These are phyloP conservation scores for Silene conica DNA, from an alignment of 148 eudicot species.

Conservation along the genomic window DNA sequence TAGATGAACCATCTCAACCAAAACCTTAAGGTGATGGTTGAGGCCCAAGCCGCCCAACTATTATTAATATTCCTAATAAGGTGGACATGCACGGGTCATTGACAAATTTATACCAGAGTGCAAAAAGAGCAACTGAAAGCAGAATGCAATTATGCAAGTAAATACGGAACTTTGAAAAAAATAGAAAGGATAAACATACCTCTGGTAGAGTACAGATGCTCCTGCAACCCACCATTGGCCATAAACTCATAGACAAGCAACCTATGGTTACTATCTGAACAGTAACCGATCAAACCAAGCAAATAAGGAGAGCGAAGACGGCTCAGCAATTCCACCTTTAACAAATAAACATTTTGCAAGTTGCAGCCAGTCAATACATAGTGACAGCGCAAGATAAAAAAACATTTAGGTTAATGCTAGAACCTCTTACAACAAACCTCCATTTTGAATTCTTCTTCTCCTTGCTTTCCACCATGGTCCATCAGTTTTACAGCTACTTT, in stretches of 20 bases:
- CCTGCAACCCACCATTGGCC: slow-evolving; percentile 94
- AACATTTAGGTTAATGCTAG: not conserved
- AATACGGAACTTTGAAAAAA: too few relatives aligned
- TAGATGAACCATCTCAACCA: too few relatives aligned
- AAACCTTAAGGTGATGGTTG: too few relatives aligned
- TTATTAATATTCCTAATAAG: too few relatives aligned
- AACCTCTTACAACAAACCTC: slow-evolving; percentile 51
- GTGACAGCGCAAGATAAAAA: not conserved
- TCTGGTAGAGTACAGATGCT: slow-evolving; percentile 67
- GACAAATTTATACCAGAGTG: not conserved
- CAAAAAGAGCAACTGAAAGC: not conserved
- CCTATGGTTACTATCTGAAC: slow-evolving; percentile 71
- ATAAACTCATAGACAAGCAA: slow-evolving; percentile 90
- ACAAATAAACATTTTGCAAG: slow-evolving; percentile 2
- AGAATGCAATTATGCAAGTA: not conserved
- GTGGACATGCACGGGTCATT: not conserved
- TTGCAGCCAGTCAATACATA: slow-evolving; percentile 12
- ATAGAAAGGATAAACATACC: slow-evolving; percentile 37
- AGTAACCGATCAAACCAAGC: slow-evolving; percentile 78
- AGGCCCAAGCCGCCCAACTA: too few relatives aligned
- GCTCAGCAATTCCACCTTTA: slow-evolving; percentile 81
- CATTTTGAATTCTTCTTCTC: slow-evolving; percentile 86
- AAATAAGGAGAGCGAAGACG: slow-evolving; percentile 73
- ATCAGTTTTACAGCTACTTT: slow-evolving; percentile 88
- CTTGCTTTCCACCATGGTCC: slow-evolving; percentile 92